Conservation (phyloP, 768 basidiomycete genomes). For the Tricholomella constricta region DNA sequence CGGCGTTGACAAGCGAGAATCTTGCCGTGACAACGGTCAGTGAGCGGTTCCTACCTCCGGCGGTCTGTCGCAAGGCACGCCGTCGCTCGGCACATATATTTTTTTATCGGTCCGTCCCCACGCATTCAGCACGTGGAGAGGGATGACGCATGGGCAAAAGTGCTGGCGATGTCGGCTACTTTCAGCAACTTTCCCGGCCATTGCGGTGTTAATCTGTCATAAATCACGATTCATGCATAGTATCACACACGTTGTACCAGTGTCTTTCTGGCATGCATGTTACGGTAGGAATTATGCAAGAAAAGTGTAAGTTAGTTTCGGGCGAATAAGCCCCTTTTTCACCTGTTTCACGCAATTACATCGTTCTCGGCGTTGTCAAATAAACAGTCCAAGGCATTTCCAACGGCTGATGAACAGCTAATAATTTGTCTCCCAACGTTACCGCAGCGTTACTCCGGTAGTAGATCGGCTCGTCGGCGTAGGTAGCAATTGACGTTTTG, state of each 20-base stretch:
- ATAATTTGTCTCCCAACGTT: conserved; percentile 15
- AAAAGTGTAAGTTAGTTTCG: conserved; percentile 9
- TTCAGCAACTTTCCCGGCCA: not conserved
- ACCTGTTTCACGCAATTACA: conserved; percentile 4
- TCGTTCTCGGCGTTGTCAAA: conserved; percentile 7
- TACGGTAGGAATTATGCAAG: conserved; percentile 9
- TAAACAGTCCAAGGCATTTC: conserved; percentile 2
- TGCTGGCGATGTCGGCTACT: not conserved
- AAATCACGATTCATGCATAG: conserved; percentile 9
- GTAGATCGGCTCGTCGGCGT: conserved; percentile 18
- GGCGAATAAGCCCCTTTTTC: conserved; percentile 15
- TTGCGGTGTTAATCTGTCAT: conserved; percentile 10
- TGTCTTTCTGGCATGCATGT: conserved; percentile 7
- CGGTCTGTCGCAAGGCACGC: conserved; percentile 18
- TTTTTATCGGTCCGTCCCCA: conserved; percentile 8
- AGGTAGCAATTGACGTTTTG: conserved; percentile 21
- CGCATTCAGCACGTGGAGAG: conserved; percentile 18
- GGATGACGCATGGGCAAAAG: conserved; percentile 11
- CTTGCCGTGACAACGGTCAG: not conserved
- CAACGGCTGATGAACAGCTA: not conserved
- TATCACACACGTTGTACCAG: conserved; percentile 13
- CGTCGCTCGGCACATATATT: conserved; percentile 14
- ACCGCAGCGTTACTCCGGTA: conserved; percentile 15
- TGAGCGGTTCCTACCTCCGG: conserved; percentile 2
- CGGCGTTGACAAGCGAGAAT: too few relatives aligned